A percentile compares a stretch with the other conserved stretches of the same genome.
Evolutionary conservation across 2,329 filamentous ascomycete genomes (phyloP).

Genomic region (Fusarium sp.): DNA sequence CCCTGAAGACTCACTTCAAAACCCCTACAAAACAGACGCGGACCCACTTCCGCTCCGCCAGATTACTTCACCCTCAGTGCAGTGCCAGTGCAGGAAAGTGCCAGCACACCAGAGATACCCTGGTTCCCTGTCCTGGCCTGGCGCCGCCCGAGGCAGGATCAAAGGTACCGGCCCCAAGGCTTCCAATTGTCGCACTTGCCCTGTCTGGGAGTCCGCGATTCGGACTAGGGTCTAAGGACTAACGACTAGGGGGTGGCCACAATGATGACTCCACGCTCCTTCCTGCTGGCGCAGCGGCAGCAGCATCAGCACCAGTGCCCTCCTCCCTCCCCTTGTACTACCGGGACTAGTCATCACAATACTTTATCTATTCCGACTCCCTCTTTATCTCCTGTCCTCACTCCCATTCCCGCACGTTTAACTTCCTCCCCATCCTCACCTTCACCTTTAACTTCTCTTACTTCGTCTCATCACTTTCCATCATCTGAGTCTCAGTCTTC

Average conservation of each 20-base stretch:
- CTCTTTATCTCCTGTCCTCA: constrained; percentile 34
- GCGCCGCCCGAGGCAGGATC: constrained; percentile 11
- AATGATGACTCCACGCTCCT: constrained; percentile 47
- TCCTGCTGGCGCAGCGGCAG: constrained; percentile 42
- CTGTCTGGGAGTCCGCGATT: constrained; percentile 32
- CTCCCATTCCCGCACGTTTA: constrained; percentile 28
- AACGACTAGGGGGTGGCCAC: constrained; percentile 35
- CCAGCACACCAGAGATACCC: constrained; percentile 33
- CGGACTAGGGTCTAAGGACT: constrained; percentile 12
- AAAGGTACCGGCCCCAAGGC: constrained; percentile 31
- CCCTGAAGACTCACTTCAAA: constrained; percentile 24
- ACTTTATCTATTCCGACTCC: constrained; percentile 39
- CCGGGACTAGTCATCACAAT: constrained; percentile 36
- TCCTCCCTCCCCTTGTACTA: constrained; percentile 34
- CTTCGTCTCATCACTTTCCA: constrained; percentile 20
- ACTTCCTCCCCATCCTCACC: constrained; percentile 22
- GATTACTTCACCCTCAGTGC: constrained; percentile 19
- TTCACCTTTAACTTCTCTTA: constrained; percentile 24
- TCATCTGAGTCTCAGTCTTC: constrained; percentile 6
- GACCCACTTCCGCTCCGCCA: constrained; percentile 39
- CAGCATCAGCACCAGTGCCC: constrained; percentile 34
- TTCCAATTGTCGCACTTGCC: constrained; percentile 38
- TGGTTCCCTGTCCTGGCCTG: constrained; percentile 6
- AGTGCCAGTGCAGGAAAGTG: constrained; percentile 2
- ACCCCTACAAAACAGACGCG: constrained; percentile 23